phyloP scores from a whole-genome alignment of 108 stramenopile species.

The Conticribra weissflogii region DNA sequence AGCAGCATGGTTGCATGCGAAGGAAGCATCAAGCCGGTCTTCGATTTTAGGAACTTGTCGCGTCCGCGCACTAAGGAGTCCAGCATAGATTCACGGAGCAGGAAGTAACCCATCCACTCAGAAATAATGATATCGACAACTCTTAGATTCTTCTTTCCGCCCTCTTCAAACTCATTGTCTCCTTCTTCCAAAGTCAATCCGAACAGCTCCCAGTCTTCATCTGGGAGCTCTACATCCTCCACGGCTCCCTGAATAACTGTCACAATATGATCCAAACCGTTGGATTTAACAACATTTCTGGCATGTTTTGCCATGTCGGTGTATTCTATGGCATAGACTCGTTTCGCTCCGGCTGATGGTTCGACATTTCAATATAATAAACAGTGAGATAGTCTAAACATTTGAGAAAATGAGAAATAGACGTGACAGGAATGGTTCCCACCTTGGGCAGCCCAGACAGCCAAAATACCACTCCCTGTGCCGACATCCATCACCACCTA shows the following conservation, averaged over 20 bases:
- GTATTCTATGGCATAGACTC: slow-evolving; percentile 95
- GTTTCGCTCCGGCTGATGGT: slow-evolving; percentile 84
- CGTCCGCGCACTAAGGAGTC: slow-evolving; percentile 94
- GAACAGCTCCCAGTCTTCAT: slow-evolving; percentile 60
- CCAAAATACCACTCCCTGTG: slow-evolving; percentile 96
- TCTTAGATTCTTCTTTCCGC: slow-evolving; percentile 49
- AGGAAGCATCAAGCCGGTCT: slow-evolving; percentile 95
- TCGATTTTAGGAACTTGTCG: slow-evolving; percentile 88
- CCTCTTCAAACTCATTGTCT: slow-evolving; percentile 26
- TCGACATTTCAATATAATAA: background rate
- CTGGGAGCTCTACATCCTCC: slow-evolving; percentile 83
- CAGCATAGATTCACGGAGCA: slow-evolving; percentile 96
- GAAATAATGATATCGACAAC: slow-evolving; percentile 96
- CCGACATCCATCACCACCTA: slow-evolving; percentile 96
- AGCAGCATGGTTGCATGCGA: slow-evolving; percentile 94
- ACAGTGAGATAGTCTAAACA: background rate
- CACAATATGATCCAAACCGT: slow-evolving; percentile 92
- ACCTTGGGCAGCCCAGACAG: slow-evolving; percentile 93
- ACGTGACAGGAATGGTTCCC: background rate
- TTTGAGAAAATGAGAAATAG: background rate
- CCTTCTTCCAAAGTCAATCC: slow-evolving; percentile 58
- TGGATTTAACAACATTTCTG: slow-evolving; percentile 85
- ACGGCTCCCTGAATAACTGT: slow-evolving; percentile 96
- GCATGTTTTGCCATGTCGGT: slow-evolving; percentile 99
- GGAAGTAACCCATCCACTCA: slow-evolving; percentile 99